phyloP scores from a whole-genome alignment of 768 basidiomycete species.

The Rossbeevera mucosa region DNA sequence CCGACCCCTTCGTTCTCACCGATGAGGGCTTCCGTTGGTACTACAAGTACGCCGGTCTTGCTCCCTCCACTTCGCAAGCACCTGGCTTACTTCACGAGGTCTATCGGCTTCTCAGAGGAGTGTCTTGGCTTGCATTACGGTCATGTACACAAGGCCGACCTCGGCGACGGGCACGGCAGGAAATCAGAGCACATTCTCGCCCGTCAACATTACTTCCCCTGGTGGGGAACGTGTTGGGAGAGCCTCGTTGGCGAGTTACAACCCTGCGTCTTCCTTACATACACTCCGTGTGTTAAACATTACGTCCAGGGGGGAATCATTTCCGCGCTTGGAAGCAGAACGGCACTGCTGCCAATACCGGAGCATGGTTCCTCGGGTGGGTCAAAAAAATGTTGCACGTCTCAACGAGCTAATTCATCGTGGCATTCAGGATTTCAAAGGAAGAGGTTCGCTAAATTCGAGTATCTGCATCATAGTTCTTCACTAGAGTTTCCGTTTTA shows the following conservation, averaged over 20 bases:
- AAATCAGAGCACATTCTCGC: slow-evolving; percentile 67
- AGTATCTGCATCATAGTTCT: background rate
- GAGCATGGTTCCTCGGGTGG: slow-evolving; percentile 84
- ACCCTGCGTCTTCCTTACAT: background rate
- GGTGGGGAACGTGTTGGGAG: slow-evolving; percentile 88
- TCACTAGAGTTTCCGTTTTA: slow-evolving; percentile 10
- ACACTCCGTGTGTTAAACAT: slow-evolving; percentile 5
- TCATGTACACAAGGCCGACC: slow-evolving; percentile 68
- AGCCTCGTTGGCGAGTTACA: slow-evolving; percentile 53
- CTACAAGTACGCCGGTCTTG: slow-evolving; percentile 45
- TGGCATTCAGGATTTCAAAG: slow-evolving; percentile 56
- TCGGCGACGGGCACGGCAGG: slow-evolving; percentile 76
- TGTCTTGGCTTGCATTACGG: slow-evolving; percentile 80
- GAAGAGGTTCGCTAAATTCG: slow-evolving; percentile 45
- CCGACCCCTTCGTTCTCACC: slow-evolving; percentile 77
- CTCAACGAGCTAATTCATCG: background rate
- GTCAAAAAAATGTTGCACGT: slow-evolving; percentile 18
- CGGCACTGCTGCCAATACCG: slow-evolving; percentile 62
- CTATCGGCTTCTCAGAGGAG: slow-evolving; percentile 78
- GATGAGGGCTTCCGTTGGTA: slow-evolving; percentile 67
- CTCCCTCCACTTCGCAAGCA: background rate
- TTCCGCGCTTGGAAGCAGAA: slow-evolving; percentile 90
- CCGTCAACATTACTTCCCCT: slow-evolving; percentile 72
- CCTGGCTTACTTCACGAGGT: slow-evolving; percentile 37
- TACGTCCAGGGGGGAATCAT: slow-evolving; percentile 68